Conservation (phyloP, 2,329 filamentous ascomycete species). For the Fusarium nodosum region DNA sequence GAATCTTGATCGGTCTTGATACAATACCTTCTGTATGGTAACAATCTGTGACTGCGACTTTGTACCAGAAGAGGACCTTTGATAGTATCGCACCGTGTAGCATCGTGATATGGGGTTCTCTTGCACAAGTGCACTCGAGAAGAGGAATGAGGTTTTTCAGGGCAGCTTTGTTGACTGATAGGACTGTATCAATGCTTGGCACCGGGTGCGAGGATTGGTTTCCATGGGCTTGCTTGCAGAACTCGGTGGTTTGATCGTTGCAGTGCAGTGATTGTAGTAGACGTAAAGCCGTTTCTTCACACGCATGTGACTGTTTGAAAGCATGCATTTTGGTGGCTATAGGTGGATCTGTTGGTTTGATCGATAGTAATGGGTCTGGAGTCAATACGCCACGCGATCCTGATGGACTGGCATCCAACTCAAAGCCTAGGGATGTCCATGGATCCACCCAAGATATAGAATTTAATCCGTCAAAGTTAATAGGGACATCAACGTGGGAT, state of each 20-base stretch:
- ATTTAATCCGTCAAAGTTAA: conserved; percentile 25
- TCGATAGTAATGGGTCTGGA: conserved; percentile 1
- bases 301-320: conserved; percentile 13
- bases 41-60: conserved; percentile 8
- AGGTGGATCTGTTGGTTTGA: neutral
- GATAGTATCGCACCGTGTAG: conserved; percentile 34
- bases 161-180: conserved; percentile 28
- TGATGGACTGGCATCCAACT: conserved; percentile 14
- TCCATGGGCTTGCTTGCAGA: neutral
- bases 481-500: conserved; percentile 19
- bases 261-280: conserved; percentile 26
- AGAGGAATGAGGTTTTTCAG: conserved; percentile 20
- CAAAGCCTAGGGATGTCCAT: conserved; percentile 5
- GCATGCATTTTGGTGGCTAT: neutral
- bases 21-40: conserved; percentile 1
- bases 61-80: conserved; percentile 37
- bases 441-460: conserved; percentile 25
- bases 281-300: conserved; percentile 22
- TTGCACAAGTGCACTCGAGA: conserved; percentile 20
- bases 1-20: conserved; percentile 30
- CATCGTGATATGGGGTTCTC: conserved; percentile 16
- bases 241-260: conserved; percentile 4
- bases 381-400: conserved; percentile 19
- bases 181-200: conserved; percentile 32
- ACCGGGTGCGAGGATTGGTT: neutral